Evolutionary conservation across 106 monocot genomes (phyloP).

Genomic region (Iris macrosiphon): DNA sequence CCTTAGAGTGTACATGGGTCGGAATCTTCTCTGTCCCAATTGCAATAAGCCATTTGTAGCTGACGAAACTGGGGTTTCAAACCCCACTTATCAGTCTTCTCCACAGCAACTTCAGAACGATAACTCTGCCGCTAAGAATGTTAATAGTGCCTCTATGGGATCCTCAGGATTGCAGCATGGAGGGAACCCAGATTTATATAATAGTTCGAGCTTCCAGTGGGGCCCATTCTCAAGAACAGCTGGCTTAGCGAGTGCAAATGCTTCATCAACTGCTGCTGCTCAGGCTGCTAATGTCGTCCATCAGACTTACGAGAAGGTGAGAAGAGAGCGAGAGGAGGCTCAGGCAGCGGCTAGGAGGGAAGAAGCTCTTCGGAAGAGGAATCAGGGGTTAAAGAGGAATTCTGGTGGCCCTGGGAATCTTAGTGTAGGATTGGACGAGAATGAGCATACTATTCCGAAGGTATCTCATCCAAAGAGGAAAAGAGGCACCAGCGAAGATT

Average conservation of each 20-base stretch:
- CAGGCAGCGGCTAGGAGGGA: conserved; percentile 45
- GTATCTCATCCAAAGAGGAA: conserved; percentile 18
- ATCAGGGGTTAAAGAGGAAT: conserved; percentile 40
- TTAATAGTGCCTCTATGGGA: conserved; percentile 1
- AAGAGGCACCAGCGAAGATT: conserved; percentile 17
- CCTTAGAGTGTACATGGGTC: conserved; percentile 55
- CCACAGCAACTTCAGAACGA: conserved; percentile 19
- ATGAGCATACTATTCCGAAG: not conserved
- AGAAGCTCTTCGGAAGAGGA: conserved; percentile 23
- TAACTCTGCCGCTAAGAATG: conserved; percentile 1
- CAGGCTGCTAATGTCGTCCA: conserved; percentile 55
- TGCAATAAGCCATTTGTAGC: conserved; percentile 70
- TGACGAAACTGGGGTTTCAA: conserved; percentile 22
- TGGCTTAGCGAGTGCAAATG: conserved; percentile 13
- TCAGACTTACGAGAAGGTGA: conserved; percentile 51
- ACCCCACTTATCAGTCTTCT: conserved; percentile 9
- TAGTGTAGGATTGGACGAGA: not conserved
- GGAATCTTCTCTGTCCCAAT: conserved; percentile 62
- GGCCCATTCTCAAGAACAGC: conserved; percentile 10
- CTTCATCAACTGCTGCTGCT: conserved; percentile 48
- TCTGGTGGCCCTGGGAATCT: not conserved
- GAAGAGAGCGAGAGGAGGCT: conserved; percentile 49
- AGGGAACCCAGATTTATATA: too few species aligned
- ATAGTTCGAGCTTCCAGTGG: conserved; percentile 1
- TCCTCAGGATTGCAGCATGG: conserved; percentile 1